Evolutionary conservation across 371 early-diverging fungal genomes (phyloP), one percentile per base, ranked within the genome.

Genomic region (Conidiobolus incongruus): DNA sequence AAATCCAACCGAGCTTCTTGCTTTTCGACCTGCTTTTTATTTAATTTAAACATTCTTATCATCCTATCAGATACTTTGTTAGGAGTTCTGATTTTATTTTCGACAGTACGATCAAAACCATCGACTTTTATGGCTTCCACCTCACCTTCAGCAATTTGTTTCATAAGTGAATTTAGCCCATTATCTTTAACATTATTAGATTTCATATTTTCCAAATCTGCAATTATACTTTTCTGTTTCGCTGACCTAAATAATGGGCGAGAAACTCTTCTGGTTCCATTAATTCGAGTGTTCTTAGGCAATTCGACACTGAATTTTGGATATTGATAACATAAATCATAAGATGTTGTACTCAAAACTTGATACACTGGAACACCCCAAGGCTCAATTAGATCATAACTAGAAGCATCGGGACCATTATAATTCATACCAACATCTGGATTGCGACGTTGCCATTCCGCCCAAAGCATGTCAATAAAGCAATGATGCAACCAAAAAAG

Each of bases 401-500:
- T 40, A 30, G 23, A 24, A 15, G 11, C 28, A 15, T 10, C 26
- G 4, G 26, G n/a, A 29, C 40, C 40, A 22, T 4, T 28, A 30
- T 40, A 40, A 22, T 24, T 40, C 6, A 12, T 40, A 17, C 28
- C 40, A 6, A 40, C n/a, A 28, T 10, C 15, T 4, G 40, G 24
- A 28, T 40, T 13, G 11, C 24, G n/a, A n/a, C n/a, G n/a, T 39
- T 67, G 68, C 60, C 61, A 67, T 16, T 54, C 28, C 22, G 31
- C 19, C 68, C 69, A 75, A 24, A 65, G 37, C 21, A 61, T 55
- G 51, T 75, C 75, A 17, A 70, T 47, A 46, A 61, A 65, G 43
- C 50, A 39, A 50, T 75, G 75, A 46, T 72, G 72, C 38, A 70
- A 47, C 39, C 43, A 70, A 48, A 75, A 75, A 13, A 72, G 40